Base-by-base conservation (phyloP, 2,329 filamentous ascomycete genomes). In the Exophiala sideris region DNA sequence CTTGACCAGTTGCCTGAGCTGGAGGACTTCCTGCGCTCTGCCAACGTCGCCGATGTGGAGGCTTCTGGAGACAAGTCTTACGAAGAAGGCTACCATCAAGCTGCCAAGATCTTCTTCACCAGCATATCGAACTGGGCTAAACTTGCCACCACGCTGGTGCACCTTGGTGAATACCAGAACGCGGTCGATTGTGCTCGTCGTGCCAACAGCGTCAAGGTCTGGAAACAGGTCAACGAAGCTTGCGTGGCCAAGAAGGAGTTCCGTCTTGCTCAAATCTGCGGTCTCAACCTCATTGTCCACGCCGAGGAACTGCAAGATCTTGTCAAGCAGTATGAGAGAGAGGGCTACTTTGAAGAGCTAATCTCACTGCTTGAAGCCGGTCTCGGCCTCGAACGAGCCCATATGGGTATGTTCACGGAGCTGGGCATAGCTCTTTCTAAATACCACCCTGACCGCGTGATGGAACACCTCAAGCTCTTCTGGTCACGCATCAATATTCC, bases 81-180 rank as follows among this genome's bases (percentile, higher is more conserved):
- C 64, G 88, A 86, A 60, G 94, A 99, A 75, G 92, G 92, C 57
- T 86, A 89, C 68, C 92, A 94, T 68, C 88, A 97, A 78, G 94
- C 94, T 40, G 90, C 94, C 62, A 99, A 99, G 83, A 97, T 99
- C 68, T 99, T 97, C 82, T 99, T 86, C 78, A 90, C 85, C 52
- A 97, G 89, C 76, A 95, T 99, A 70, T 99, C 94, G 50, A 99
- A 99, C 82, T 99, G 94, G 94, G 92, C 92, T 52, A 99, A 99
- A 79, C 85, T 99, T 66, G 91, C 94, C 11, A 97, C 94, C 9
- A 99, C 94, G 9, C 83, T 97, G 57, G 94, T 99, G n/a, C 91
- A 97, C 71, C 84, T 99, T 5, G 88, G 86, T 62, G 94, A 99
- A 65, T 97, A 99, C 77, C 95, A 99, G 74, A 90, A 90, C 64